A percentile compares a stretch with the other conserved stretches of the same genome.
Conservation (phyloP, 164 flowering plant species). For the Kingdonia uniflora region DNA sequence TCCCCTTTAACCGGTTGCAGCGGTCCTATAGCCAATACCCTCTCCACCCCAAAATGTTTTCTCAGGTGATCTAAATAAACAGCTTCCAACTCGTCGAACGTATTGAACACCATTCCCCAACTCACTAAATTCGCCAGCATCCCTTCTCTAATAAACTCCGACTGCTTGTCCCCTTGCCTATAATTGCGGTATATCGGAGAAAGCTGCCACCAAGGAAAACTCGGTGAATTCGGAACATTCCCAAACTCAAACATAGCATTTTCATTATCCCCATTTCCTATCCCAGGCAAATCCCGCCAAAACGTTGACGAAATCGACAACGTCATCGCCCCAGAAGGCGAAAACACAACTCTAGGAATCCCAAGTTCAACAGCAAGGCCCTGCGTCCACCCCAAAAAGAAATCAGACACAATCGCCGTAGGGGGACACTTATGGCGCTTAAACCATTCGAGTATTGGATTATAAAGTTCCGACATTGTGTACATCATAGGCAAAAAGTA, state of each 20-base stretch:
- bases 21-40: constrained; percentile 54
- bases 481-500: no score
- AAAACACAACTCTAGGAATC: constrained; percentile 23
- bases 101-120: no score
- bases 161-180: constrained; percentile 15
- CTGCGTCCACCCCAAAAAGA: constrained; percentile 37
- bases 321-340: constrained; percentile 18
- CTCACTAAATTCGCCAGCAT: constrained; percentile 13
- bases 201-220: constrained; percentile 29
- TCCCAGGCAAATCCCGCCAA: constrained; percentile 9
- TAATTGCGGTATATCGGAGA: constrained; percentile 15
- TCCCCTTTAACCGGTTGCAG: not conserved
- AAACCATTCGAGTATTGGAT: constrained; percentile 25
- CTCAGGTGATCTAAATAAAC: constrained; percentile 26
- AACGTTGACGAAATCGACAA: constrained; percentile 2
- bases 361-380: constrained; percentile 18
- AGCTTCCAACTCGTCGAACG: constrained; percentile 32
- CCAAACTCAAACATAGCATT: no score
- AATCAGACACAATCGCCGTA: constrained; percentile 17
- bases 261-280: no score
- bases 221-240: constrained; percentile 37
- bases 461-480: no score
- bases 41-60: no score
- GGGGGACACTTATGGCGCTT: constrained; percentile 24
- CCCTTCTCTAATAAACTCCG: constrained; percentile 16